Percentiles rank a stretch among this genome's conserved stretches.
phyloP scores from a whole-genome alignment of 73 alveolate genomes.

The Durusdinium trenchii region DNA sequence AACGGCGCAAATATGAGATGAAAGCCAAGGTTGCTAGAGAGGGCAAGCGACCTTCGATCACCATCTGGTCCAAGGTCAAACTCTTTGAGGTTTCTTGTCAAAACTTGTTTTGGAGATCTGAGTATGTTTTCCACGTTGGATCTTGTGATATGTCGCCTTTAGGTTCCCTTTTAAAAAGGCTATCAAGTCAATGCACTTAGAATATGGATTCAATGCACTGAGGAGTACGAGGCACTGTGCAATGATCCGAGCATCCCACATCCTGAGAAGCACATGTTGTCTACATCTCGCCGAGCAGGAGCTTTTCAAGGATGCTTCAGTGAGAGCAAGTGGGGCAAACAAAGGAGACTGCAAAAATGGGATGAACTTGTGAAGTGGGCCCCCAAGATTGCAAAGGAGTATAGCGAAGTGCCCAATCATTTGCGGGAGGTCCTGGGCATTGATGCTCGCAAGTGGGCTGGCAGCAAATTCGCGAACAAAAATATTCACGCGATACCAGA shows the following conservation, averaged over 20 bases:
- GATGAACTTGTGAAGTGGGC: neutral
- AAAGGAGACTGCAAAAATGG: neutral
- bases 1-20: too few species aligned
- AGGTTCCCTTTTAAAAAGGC: too few species aligned
- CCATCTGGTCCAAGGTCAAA: too few species aligned
- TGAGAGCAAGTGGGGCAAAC: neutral
- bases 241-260: neutral
- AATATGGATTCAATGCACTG: neutral
- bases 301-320: neutral
- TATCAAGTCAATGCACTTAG: too few species aligned
- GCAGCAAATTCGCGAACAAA: neutral
- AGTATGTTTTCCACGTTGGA: too few species aligned
- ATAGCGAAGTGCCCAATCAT: neutral
- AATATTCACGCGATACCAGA: neutral
- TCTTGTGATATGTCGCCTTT: too few species aligned
- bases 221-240: neutral
- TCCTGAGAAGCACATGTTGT: neutral
- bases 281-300: neutral
- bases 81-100: too few species aligned
- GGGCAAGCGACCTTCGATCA: too few species aligned
- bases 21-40: too few species aligned
- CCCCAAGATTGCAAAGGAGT: neutral
- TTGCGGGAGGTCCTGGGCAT: neutral
- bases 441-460: neutral
- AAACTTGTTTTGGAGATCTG: too few species aligned